Conservation (phyloP, 176 grass and related monocot genomes). For the Carex kokanica region DNA sequence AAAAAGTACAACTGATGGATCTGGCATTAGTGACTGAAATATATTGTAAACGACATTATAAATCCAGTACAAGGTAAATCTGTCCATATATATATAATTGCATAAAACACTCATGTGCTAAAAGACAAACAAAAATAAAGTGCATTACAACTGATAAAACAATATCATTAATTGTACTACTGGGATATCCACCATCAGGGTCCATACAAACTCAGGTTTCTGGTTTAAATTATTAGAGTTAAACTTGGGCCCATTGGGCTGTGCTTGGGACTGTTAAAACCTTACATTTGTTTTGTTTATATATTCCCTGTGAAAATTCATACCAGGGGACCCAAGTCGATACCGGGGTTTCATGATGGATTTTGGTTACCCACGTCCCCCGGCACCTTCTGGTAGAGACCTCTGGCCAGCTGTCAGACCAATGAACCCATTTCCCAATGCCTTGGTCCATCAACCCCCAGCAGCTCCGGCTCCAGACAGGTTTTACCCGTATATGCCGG, state of each 20-base stretch:
- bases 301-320: neutral
- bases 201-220: neutral
- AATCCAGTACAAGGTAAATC: neutral
- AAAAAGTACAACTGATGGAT: neutral
- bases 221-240: neutral
- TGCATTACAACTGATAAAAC: neutral
- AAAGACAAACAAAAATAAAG: neutral
- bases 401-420: slow-evolving; percentile 29
- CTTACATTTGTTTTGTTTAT: neutral
- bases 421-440: neutral
- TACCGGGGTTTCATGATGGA: slow-evolving; percentile 39
- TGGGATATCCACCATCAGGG: neutral
- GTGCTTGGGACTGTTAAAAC: neutral
- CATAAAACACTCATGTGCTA: neutral
- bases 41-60: neutral
- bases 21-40: neutral
- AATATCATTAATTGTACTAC: neutral
- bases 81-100: neutral
- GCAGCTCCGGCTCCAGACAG: neutral
- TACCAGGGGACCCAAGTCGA: slow-evolving; percentile 30
- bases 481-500: slow-evolving; percentile 14
- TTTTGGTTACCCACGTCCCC: slow-evolving; percentile 27
- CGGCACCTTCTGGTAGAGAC: slow-evolving; percentile 21
- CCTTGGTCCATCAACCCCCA: neutral
- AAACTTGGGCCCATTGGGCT: neutral